Evolutionary conservation across 768 basidiomycete genomes (phyloP).

Genomic region (Thelephora ganbajun): DNA sequence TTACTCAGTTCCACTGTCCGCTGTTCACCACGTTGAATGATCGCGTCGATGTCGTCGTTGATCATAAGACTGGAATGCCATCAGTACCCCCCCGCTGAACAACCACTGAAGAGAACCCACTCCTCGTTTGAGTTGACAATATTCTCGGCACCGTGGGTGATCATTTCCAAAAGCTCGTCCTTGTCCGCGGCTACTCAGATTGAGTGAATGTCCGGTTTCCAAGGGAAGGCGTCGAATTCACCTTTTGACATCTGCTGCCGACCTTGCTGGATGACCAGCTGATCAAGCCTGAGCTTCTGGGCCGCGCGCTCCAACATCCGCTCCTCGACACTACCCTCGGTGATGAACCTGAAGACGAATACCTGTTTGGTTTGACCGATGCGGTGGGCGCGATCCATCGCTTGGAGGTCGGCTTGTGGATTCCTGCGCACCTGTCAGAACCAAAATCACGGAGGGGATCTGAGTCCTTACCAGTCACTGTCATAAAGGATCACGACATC

Average conservation of each 20-base stretch:
- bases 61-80: constrained; percentile 40
- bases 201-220: not conserved
- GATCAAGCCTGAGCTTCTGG: constrained; percentile 89
- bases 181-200: constrained; percentile 64
- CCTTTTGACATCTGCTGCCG: constrained; percentile 72
- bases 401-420: constrained; percentile 96
- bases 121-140: constrained; percentile 75
- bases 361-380: constrained; percentile 97
- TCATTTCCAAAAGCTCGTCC: constrained; percentile 96
- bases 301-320: constrained; percentile 90
- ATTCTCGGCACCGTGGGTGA: constrained; percentile 92
- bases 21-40: constrained; percentile 85
- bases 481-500: constrained; percentile 95
- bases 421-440: constrained; percentile 41
- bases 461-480: constrained; percentile 67
- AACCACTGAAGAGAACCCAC: constrained; percentile 26
- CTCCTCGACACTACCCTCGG: constrained; percentile 91
- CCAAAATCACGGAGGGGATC: not conserved
- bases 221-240: constrained; percentile 15
- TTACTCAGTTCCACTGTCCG: constrained; percentile 77
- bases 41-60: constrained; percentile 86
- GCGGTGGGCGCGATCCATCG: constrained; percentile 96
- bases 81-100: not conserved
- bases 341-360: constrained; percentile 93
- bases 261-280: constrained; percentile 95